Base-by-base conservation (phyloP, 2,329 filamentous ascomycete species). In the Gnomoniopsis sp. region DNA sequence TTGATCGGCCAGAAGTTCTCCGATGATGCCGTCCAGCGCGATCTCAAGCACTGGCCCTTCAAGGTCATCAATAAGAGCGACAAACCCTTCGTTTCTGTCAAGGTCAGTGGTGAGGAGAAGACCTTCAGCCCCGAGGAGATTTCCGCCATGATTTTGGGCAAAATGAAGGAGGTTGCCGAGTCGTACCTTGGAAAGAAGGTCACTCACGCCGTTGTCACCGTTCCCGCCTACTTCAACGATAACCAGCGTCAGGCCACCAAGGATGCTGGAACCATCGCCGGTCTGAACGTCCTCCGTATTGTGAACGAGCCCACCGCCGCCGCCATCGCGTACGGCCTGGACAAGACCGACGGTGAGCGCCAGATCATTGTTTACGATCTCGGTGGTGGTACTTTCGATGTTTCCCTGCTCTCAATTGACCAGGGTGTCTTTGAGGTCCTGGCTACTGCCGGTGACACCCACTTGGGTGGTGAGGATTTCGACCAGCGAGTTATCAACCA, bases 31-130 rank as follows among this genome's bases (percentile, higher is more conserved):
- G 88, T 97, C 66, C 93, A 97, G 81, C 84, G 81, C 73, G 95
- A 99, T 73, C 85, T 95, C 73, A 98, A 99, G 90, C 90, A 97
- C 83, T 97, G 96, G 85, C 93, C 95, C 71, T 99, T 93, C 89
- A 91, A 91, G 80, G 90, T 99, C 62, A 73, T 91, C 71, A 84
- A 89, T 83, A 93, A 95, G 83, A 86, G 89, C 77, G 92, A 88
- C 74, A 96, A 97, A 82, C 95, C 95, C 65, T 79, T 87, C 66
- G 87, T 99, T 72, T 83, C 89, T 73, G 89, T 93, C 68, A 76
- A 89, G 59, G 86, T 90, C 66, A 73, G 79, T 72, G 84, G 86
- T 58, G 68, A 79, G 63, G 75, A 84, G 68, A 91, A 88, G 80
- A 83, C 79, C 65, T 91, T 92, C 80, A 91, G 89, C 62, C 88